Evolutionary conservation across 768 basidiomycete species (phyloP).

Genomic region (Leccinum longicurvipes): DNA sequence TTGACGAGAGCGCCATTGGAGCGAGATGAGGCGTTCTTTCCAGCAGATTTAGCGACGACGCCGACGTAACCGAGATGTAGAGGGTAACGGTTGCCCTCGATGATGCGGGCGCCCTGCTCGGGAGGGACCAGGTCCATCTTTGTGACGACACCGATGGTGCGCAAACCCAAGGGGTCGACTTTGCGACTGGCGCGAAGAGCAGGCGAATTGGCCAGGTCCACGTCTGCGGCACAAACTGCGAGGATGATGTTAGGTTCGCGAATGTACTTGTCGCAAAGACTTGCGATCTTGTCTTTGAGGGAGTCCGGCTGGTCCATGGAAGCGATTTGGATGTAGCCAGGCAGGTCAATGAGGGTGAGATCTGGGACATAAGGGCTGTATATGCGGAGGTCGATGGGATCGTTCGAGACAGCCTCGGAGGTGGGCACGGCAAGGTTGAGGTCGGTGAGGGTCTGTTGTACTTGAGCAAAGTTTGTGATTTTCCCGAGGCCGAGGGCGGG

Average conservation of each 20-base stretch:
- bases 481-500: slow-evolving; percentile 85
- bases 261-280: slow-evolving; percentile 93
- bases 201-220: slow-evolving; percentile 97
- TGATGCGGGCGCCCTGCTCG: slow-evolving; percentile 74
- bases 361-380: slow-evolving; percentile 96
- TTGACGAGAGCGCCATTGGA: slow-evolving; percentile 47
- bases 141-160: slow-evolving; percentile 96
- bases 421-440: slow-evolving; percentile 91
- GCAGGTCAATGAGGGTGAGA: slow-evolving; percentile 94
- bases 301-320: slow-evolving; percentile 94
- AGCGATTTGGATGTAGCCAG: slow-evolving; percentile 94
- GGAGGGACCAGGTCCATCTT: slow-evolving; percentile 98
- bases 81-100: slow-evolving; percentile 92
- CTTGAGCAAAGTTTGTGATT: slow-evolving; percentile 86
- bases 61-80: slow-evolving; percentile 96
- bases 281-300: slow-evolving; percentile 88
- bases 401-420: slow-evolving; percentile 87
- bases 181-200: slow-evolving; percentile 90
- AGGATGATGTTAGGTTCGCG: slow-evolving; percentile 99
- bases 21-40: slow-evolving; percentile 52
- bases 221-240: slow-evolving; percentile 98
- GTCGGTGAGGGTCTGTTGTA: slow-evolving; percentile 91
- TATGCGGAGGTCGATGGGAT: slow-evolving; percentile 95
- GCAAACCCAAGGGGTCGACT: slow-evolving; percentile 90
- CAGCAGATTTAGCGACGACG: slow-evolving; percentile 81